Conservation (phyloP, 106 monocot genomes). For the Apostasia ramifera region DNA sequence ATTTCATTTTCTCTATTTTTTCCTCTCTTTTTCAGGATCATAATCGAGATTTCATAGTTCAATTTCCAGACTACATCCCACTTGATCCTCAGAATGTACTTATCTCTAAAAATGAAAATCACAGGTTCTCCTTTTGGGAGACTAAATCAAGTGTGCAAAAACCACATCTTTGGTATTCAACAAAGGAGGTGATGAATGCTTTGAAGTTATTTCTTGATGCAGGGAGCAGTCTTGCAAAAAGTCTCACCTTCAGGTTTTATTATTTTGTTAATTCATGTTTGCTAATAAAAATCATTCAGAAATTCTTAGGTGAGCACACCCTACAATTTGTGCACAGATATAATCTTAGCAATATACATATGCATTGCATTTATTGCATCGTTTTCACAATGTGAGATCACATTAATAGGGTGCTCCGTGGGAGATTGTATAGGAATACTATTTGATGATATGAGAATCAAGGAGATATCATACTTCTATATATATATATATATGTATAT, state of each 20-base stretch:
- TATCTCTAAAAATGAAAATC: slow-evolving; percentile 19
- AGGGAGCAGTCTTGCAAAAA: slow-evolving; percentile 52
- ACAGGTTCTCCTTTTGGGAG: slow-evolving; percentile 66
- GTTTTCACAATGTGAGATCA: too few relatives aligned
- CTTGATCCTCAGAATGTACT: slow-evolving; percentile 3
- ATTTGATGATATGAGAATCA: too few relatives aligned
- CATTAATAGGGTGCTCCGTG: too few relatives aligned
- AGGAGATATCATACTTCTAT: too few relatives aligned
- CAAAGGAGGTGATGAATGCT: slow-evolving; percentile 61
- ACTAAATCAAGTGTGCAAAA: slow-evolving; percentile 21
- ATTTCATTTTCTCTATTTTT: not conserved
- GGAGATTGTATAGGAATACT: too few relatives aligned
- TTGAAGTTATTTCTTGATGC: slow-evolving; percentile 68
- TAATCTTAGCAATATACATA: not conserved
- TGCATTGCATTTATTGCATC: too few relatives aligned
- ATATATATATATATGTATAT: too few relatives aligned
- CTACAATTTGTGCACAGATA: too few relatives aligned
- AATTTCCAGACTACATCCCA: slow-evolving; percentile 73
- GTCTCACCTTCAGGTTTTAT: slow-evolving; percentile 62
- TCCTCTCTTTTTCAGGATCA: slow-evolving; percentile 49
- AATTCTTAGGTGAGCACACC: not conserved
- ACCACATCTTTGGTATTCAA: slow-evolving; percentile 98
- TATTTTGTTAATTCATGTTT: not conserved
- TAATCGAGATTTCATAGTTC: slow-evolving; percentile 80
- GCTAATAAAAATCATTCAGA: not conserved